Base-by-base conservation (phyloP, 78 protist species). In the Dictyostelium intermedium region DNA sequence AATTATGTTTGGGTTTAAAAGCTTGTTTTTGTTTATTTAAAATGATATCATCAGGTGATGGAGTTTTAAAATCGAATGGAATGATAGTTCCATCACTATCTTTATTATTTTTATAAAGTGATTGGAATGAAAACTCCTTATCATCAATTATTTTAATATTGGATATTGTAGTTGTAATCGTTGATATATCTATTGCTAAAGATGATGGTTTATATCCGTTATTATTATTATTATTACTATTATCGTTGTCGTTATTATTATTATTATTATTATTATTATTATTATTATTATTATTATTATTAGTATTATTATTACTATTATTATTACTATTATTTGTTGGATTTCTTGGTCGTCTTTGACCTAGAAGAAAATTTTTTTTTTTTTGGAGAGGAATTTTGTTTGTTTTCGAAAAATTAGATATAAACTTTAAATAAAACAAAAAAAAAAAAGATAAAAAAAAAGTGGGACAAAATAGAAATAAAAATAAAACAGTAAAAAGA, bases 21-120 rank as follows among this genome's bases (percentile, higher is more conserved):
- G 94, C 94, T 70, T 66, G 87, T 80, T 80, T 89, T 70, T 89
- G 94, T 80, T 27, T 60, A 23, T 80, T 20, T 43, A 89, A 81
- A 34, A 89, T 69, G 18, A 81, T 60, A 69, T 89, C 94, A 89
- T 89, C 94, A 0, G 94, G 94, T 80, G 94, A 89, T 25, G 94
- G 94, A 23, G 84, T 39, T 16, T 89, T 43, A 80, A 89, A 89
- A 69, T 60, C 61, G 34, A 63, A 89, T 10, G 94, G 94, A 41
- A 27, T 80, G 16, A 89, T 89, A 56, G 82, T 13, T 30, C 63
- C 61, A 14, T 87, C 81, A 23, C 43, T 63, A 18, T 37, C 77
- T 23, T 25, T 50, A 39, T 53, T 72, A 82, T 69, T 30, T 35
- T 60, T 82, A 66, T 83, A 83, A 9, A 83, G 30, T 41, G 89